Percentiles rank a stretch among this genome's conserved stretches.
Evolutionary conservation across 78 protist genomes (phyloP).

Genomic region (Guillardia theta): DNA sequence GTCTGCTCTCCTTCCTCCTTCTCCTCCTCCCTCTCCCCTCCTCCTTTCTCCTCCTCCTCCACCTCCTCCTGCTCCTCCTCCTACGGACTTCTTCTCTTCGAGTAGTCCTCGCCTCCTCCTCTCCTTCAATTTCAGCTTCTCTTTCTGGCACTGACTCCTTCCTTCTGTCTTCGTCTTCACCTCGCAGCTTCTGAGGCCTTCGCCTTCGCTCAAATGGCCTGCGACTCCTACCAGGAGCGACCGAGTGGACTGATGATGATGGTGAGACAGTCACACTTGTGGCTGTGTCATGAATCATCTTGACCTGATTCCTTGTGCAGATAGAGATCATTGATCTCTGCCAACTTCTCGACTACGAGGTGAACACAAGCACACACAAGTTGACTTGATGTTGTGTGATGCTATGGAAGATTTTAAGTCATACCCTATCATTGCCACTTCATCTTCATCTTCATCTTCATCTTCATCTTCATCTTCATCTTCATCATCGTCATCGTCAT

Average conservation of each 20-base stretch:
- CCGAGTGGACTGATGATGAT: neutral
- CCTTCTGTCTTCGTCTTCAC: neutral
- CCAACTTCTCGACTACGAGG: conserved; percentile 1
- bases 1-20: neutral
- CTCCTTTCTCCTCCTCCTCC: neutral
- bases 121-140: neutral
- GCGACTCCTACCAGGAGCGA: neutral
- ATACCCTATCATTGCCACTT: too few relatives aligned
- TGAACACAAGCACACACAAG: too few relatives aligned
- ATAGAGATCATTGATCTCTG: neutral
- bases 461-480: too few relatives aligned
- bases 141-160: neutral
- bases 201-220: neutral
- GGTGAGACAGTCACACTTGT: neutral
- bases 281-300: neutral
- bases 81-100: neutral
- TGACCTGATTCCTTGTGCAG: neutral
- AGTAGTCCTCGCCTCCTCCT: neutral
- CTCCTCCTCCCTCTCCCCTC: neutral
- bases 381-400: too few relatives aligned
- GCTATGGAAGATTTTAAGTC: too few relatives aligned
- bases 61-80: neutral
- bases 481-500: too few relatives aligned
- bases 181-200: neutral
- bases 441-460: too few relatives aligned